These are phyloP conservation scores for Dacryopinax spathularia DNA, from an alignment of 768 basidiomycete species.

Conservation along the genomic window DNA sequence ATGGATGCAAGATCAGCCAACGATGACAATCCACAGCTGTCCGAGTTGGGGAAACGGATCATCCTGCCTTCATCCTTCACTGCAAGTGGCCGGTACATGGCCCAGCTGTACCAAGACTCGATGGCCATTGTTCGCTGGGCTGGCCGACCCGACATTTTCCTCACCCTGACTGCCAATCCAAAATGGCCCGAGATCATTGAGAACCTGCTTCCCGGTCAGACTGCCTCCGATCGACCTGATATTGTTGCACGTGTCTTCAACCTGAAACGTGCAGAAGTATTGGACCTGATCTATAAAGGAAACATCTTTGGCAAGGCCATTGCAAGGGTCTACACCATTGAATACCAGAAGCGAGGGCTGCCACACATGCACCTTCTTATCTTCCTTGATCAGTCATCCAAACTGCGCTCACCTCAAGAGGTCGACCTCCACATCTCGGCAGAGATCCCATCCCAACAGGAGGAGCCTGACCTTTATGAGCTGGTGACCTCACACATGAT, in stretches of 20 bases:
- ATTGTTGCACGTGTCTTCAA: constrained; percentile 35
- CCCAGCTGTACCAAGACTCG: constrained; percentile 31
- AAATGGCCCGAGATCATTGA: constrained; percentile 33
- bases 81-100: constrained; percentile 34
- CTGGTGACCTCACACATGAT: constrained; percentile 32
- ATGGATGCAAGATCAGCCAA: constrained; percentile 21
- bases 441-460: constrained; percentile 29
- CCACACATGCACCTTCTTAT: constrained; percentile 42
- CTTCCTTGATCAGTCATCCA: constrained; percentile 25
- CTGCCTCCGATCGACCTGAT: constrained; percentile 28
- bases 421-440: constrained; percentile 33
- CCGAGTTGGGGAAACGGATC: constrained; percentile 22
- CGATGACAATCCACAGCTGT: constrained; percentile 17
- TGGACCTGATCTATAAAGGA: constrained; percentile 25
- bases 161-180: constrained; percentile 41
- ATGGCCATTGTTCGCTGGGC: too few relatives aligned
- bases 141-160: too few relatives aligned
- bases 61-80: constrained; percentile 32
- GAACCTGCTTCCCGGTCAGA: constrained; percentile 29
- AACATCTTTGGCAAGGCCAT: constrained; percentile 31
- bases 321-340: constrained; percentile 38
- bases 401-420: constrained; percentile 24
- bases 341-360: constrained; percentile 45
- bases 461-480: constrained; percentile 29
- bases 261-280: constrained; percentile 27